These are phyloP conservation scores for Ilyonectria mors-panacis DNA, from an alignment of 2,329 filamentous ascomycete genomes.

Conservation along the genomic window DNA sequence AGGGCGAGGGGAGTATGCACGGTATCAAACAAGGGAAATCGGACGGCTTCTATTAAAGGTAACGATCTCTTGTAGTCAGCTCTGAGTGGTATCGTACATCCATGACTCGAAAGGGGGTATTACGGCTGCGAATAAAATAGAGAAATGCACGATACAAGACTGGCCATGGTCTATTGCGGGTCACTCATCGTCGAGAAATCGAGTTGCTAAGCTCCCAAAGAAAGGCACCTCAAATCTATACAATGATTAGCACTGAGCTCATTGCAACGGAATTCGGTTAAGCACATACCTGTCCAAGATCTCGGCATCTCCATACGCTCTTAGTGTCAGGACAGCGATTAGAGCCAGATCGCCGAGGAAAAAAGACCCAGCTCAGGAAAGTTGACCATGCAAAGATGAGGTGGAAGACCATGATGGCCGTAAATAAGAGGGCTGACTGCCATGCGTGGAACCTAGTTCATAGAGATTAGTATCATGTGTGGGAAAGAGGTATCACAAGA, in stretches of 20 bases:
- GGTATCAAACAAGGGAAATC: background rate
- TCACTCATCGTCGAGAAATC: slow-evolving; percentile 89
- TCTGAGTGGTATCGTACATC: slow-evolving; percentile 19
- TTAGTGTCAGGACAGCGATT: slow-evolving; percentile 82
- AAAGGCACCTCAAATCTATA: slow-evolving; percentile 86
- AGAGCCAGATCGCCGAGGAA: slow-evolving; percentile 82
- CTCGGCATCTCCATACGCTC: slow-evolving; percentile 87
- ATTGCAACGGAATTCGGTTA: background rate
- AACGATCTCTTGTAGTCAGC: slow-evolving; percentile 5
- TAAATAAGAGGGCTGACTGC: slow-evolving; percentile 91
- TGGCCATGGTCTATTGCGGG: background rate
- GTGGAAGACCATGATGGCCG: slow-evolving; percentile 81
- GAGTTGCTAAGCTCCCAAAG: slow-evolving; percentile 87
- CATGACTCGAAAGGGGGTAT: slow-evolving; percentile 26
- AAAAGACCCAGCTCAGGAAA: slow-evolving; percentile 87
- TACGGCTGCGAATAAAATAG: slow-evolving; percentile 13
- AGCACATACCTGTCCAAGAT: slow-evolving; percentile 70
- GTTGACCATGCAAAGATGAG: slow-evolving; percentile 88
- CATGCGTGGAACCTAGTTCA: slow-evolving; percentile 90
- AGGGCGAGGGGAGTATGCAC: background rate
- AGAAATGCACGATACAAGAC: slow-evolving; percentile 5
- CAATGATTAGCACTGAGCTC: background rate
- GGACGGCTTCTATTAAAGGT: background rate
- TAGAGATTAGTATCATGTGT: slow-evolving; percentile 24
- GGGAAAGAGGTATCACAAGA: background rate